Evolutionary conservation across 2,329 filamentous ascomycete species (phyloP).

Genomic region (Fusarium oligoseptatum): DNA sequence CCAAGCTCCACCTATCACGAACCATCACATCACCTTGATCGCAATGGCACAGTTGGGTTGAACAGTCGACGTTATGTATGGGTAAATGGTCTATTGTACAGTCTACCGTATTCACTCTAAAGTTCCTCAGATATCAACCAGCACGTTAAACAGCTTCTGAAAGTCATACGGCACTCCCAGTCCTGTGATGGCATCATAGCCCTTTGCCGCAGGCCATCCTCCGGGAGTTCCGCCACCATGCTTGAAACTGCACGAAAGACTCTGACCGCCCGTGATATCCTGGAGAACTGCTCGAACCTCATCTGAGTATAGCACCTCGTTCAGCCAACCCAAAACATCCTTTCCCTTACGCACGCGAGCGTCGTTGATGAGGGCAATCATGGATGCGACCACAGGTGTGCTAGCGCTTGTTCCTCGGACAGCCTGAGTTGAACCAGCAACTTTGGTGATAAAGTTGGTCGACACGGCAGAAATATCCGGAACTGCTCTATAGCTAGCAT

Average conservation of each 20-base stretch:
- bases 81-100: neutral
- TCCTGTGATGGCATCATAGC: constrained; percentile 65
- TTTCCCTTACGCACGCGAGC: constrained; percentile 63
- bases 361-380: constrained; percentile 69
- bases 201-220: constrained; percentile 60
- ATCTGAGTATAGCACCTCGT: constrained; percentile 60
- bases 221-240: constrained; percentile 48
- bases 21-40: neutral
- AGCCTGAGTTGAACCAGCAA: constrained; percentile 43
- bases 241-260: constrained; percentile 55
- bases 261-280: constrained; percentile 59
- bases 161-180: constrained; percentile 62
- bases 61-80: neutral
- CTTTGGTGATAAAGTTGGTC: constrained; percentile 64
- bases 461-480: constrained; percentile 69
- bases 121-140: constrained; percentile 42
- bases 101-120: neutral
- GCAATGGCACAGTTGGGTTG: neutral
- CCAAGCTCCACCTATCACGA: neutral
- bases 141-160: constrained; percentile 51
- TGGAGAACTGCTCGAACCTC: constrained; percentile 53
- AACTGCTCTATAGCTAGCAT: constrained; percentile 60
- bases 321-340: constrained; percentile 66
- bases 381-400: constrained; percentile 66
- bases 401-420: constrained; percentile 64